These are phyloP conservation scores for Ulota crispa DNA, from an alignment of 225 moss, liverwort and hornwort species.

Conservation along the genomic window DNA sequence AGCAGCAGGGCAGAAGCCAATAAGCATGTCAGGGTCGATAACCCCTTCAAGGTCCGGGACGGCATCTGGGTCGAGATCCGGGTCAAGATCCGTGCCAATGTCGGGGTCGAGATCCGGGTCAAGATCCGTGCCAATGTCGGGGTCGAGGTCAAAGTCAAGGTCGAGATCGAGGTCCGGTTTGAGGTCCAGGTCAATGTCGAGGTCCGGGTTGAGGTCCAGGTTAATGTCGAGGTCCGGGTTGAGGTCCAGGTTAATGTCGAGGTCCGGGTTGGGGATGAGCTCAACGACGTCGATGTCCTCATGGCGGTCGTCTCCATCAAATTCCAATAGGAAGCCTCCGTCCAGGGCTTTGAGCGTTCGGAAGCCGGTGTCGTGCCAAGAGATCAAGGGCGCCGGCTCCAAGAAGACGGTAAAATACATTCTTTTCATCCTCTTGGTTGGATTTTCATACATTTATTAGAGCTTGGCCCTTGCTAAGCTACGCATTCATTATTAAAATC, in stretches of 20 bases:
- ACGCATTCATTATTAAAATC: too few species aligned
- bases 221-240: neutral
- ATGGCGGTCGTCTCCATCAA: neutral
- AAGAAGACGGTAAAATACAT: neutral
- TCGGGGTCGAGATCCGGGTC: neutral
- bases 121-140: neutral
- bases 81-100: neutral
- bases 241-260: neutral
- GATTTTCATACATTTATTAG: neutral
- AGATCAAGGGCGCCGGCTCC: neutral
- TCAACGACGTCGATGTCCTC: neutral
- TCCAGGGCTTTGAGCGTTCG: neutral
- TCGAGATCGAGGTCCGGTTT: neutral
- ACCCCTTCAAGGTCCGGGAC: neutral
- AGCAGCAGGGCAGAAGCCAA: accelerated
- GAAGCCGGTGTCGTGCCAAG: neutral
- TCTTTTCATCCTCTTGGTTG: neutral
- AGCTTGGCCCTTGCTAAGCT: too few species aligned
- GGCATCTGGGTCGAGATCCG: accelerated
- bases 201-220: neutral
- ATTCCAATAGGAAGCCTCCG: neutral
- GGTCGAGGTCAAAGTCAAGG: neutral
- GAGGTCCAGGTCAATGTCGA: neutral
- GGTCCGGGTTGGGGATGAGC: neutral
- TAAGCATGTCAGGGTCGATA: accelerated